Percentiles rank a stretch among this genome's conserved stretches.
Evolutionary conservation across 23 red algal species (phyloP).

Genomic region (Agarophyton chilense): DNA sequence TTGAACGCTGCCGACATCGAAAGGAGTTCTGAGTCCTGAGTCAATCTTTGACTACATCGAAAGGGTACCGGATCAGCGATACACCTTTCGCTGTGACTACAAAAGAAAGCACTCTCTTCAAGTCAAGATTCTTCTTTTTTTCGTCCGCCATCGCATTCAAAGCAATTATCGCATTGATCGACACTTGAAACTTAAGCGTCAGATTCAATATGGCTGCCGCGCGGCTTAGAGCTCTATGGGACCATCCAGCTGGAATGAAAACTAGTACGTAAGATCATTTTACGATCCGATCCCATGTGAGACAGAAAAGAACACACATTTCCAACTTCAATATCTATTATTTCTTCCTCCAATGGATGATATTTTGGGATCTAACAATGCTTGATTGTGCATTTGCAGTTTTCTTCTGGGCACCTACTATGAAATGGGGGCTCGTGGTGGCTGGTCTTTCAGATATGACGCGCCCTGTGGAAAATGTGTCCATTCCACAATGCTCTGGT

Average conservation of each 20-base stretch:
- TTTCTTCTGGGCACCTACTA: conserved; percentile 97
- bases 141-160: too few species aligned
- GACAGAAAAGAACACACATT: background rate
- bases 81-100: too few species aligned
- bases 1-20: too few species aligned
- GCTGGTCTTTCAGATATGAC: conserved; percentile 92
- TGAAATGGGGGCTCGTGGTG: conserved; percentile 99
- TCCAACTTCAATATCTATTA: background rate
- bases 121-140: too few species aligned
- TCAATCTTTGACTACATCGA: too few species aligned
- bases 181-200: background rate
- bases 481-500: conserved; percentile 86
- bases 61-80: too few species aligned
- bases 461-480: conserved; percentile 91
- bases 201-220: conserved; percentile 50
- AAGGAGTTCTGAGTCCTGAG: too few species aligned
- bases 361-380: too few species aligned
- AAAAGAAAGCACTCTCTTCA: too few species aligned
- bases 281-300: background rate
- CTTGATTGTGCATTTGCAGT: too few species aligned
- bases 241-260: conserved; percentile 94
- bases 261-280: conserved; percentile 62
- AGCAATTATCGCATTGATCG: background rate
- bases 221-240: conserved; percentile 77
- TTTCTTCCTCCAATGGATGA: background rate